Base-by-base conservation (phyloP, 2,329 filamentous ascomycete species). In the Ophiosphaerella herpotricha region DNA sequence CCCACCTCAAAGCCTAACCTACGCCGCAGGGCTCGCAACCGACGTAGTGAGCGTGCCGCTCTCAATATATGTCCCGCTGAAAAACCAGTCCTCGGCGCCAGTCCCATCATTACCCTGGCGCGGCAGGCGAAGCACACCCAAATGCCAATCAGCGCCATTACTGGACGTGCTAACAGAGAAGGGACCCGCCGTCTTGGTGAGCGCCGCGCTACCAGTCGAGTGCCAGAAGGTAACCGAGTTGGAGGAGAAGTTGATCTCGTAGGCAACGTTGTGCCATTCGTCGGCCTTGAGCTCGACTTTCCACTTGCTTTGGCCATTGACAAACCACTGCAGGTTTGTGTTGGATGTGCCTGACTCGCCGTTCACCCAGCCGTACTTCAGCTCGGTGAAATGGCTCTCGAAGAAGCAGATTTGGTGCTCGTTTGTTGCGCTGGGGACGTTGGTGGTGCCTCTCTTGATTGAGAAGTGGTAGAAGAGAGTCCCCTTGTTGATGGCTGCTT, bases 191-290 rank as follows among this genome's bases (percentile, higher is more conserved):
- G 82, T 81, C 66, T 83, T 79, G 47, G 73, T 78, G 18, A 90
- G 75, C 16, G 80, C 73, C 32, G 80, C 79, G 12, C 76, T 75
- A 32, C 85, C 86, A 13, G 83, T 86, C 0, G 85, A 88, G 71
- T 89, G 85, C 82, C 85, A 90, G 73, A 90, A 85, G 11, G 81
- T 82, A 26, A 90, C 85, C 5, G 79, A 83, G 57, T 80, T 75
- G 34, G 76, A 80, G 13, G 72, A 73, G 63, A 90, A 91, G 75
- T 90, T 82, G 53, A 89, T 88, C 68, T 85, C 86, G 64, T 89
- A 90, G 40, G 86, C 87, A 61, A 89, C 79, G 67, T 91, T 91
- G 71, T 90, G 87, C 87, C 87, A 90, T 9, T 85, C 82, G 35
- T 80, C 83, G 1, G 86, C 77, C 45, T 78, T 78, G 70, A 87